Evolutionary conservation across 2,329 filamentous ascomycete species (phyloP).

Genomic region (Trichoderma hamatum): DNA sequence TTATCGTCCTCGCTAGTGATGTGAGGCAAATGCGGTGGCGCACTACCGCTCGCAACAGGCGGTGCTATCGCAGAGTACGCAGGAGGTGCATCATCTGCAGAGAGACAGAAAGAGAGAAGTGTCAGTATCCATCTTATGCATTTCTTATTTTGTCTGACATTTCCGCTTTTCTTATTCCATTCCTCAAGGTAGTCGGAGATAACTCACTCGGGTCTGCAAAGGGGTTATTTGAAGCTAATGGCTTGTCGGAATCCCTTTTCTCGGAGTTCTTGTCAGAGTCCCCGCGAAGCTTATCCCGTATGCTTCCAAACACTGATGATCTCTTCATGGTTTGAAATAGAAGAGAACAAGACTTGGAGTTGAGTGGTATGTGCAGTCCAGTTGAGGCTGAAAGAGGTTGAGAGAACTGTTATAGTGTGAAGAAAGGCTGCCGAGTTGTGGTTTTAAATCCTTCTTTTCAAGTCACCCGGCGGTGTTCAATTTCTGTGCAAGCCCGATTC

Average conservation of each 20-base stretch:
- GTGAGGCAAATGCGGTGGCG: constrained; percentile 32
- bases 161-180: neutral
- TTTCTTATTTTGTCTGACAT: neutral
- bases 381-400: neutral
- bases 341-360: neutral
- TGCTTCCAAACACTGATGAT: constrained; percentile 18
- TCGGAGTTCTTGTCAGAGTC: neutral
- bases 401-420: neutral
- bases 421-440: too few relatives aligned
- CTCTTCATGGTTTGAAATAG: neutral
- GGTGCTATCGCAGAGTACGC: constrained; percentile 35
- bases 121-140: neutral
- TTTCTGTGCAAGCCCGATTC: neutral
- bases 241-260: neutral
- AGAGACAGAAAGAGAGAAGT: neutral
- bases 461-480: neutral
- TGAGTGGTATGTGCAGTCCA: neutral
- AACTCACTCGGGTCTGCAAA: neutral
- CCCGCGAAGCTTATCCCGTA: constrained; percentile 41
- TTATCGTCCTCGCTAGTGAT: constrained; percentile 60
- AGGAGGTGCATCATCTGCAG: constrained; percentile 40
- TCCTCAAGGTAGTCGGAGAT: neutral
- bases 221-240: constrained; percentile 26
- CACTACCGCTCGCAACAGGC: constrained; percentile 23
- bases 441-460: too few relatives aligned